These are phyloP conservation scores for Catharanthus roseus DNA, from an alignment of 257 asterid species.

Conservation along the genomic window DNA sequence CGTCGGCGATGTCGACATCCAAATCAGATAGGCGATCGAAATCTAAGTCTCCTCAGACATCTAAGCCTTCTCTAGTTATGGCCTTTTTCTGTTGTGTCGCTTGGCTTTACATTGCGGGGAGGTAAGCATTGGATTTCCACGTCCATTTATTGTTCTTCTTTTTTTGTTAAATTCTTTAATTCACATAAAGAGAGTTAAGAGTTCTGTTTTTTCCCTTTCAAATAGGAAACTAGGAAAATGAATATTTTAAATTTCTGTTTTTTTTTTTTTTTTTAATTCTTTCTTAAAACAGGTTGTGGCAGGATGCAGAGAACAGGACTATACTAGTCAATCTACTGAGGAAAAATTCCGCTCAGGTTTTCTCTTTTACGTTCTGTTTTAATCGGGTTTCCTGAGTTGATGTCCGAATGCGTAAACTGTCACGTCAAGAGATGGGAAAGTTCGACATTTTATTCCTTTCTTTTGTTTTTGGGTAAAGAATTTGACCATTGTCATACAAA, in stretches of 20 bases:
- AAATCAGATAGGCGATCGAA: slow-evolving; percentile 79
- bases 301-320: slow-evolving; percentile 76
- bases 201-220: no score
- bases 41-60: slow-evolving; percentile 50
- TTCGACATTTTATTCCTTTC: background rate
- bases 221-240: no score
- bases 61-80: slow-evolving; percentile 58
- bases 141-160: background rate
- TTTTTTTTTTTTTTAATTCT: background rate
- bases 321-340: slow-evolving; percentile 43
- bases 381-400: background rate
- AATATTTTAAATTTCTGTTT: no score
- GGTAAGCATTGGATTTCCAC: slow-evolving; percentile 33
- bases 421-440: background rate
- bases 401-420: background rate
- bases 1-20: no score
- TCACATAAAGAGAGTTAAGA: background rate
- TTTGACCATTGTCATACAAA: background rate
- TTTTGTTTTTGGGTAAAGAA: background rate
- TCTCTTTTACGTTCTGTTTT: background rate
- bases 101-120: slow-evolving; percentile 88
- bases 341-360: slow-evolving; percentile 64
- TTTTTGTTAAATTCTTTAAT: slow-evolving; percentile 1
- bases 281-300: slow-evolving; percentile 62
- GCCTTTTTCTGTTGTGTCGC: slow-evolving; percentile 77